phyloP scores from a whole-genome alignment of 2,329 filamentous ascomycete genomes.

The Aspergillus sp. region DNA sequence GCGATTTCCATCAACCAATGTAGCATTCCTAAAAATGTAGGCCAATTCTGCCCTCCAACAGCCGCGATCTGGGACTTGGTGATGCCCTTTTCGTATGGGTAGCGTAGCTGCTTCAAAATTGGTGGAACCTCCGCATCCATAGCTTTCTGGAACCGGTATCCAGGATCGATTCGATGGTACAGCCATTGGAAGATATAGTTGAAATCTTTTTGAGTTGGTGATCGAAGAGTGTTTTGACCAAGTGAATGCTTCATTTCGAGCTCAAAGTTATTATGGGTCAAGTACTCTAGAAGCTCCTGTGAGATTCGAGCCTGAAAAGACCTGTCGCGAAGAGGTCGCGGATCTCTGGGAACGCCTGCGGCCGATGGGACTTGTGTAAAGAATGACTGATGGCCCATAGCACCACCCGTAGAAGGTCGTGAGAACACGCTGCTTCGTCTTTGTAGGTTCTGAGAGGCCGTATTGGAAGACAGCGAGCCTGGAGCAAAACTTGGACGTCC shows the following conservation, averaged over 20 bases:
- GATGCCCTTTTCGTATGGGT: constrained; percentile 92
- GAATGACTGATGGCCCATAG: constrained; percentile 83
- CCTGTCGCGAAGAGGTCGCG: constrained; percentile 79
- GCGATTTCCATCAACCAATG: constrained; percentile 99
- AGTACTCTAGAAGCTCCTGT: constrained; percentile 86
- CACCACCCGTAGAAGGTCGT: constrained; percentile 66
- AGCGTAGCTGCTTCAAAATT: constrained; percentile 87
- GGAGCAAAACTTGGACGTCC: constrained; percentile 74
- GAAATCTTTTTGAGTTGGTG: constrained; percentile 97
- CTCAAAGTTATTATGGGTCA: constrained; percentile 92
- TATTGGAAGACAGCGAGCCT: constrained; percentile 52
- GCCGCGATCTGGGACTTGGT: constrained; percentile 95
- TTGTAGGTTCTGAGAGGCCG: constrained; percentile 56
- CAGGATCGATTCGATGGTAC: constrained; percentile 92
- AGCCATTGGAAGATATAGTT: constrained; percentile 98
- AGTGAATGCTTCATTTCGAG: constrained; percentile 95
- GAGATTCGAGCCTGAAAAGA: constrained; percentile 78
- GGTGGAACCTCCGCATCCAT: constrained; percentile 95
- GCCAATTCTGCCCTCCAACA: constrained; percentile 96
- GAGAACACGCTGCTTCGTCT: constrained; percentile 80
- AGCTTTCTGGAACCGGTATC: constrained; percentile 87
- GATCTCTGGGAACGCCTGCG: constrained; percentile 81
- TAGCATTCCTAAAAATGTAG: constrained; percentile 85
- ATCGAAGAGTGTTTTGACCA: constrained; percentile 87
- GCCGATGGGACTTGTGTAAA: constrained; percentile 83